Evolutionary conservation across 805 yeast genomes (phyloP), one percentile per base, ranked within the genome.

Genomic region (Jamesozyma hellenica): DNA sequence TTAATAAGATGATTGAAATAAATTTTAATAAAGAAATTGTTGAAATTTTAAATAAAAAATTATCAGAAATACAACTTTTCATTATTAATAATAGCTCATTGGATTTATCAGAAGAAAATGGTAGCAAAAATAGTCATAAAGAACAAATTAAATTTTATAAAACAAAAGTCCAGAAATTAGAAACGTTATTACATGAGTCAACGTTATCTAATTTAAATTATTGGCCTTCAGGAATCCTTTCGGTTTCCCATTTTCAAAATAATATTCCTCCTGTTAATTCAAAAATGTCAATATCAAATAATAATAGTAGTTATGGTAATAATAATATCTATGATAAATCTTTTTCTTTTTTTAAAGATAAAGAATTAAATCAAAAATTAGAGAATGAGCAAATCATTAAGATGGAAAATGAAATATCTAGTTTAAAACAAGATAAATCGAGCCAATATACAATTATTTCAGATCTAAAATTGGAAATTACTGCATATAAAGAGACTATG

Each of bases 161-260:
- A 55, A 60, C 74, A 10, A 65, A 95, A 39, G 83, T 90, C 31
- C 75, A 74, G 45, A 82, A 82, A 48, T 68, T 90, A 38, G 96
- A 87, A 49, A 79, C 75, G 40, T 60, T 86, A 29, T 61, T 87
- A 13, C 92, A 86, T 54, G 85, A 82, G 45, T 81, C 77, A 39
- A 84, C 75, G 46, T 76, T 71, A 51, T 70, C 71, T 34, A 72
- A 75, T 38, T 64, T 76, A 29, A 68, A 67, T 26, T 61, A 59
- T 36, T 67, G 71, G 70, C 68, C 67, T 2, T 51, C 71, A 43
- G 50, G 68, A 61, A 71, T 74, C 21, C 45, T 55, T 6, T 18
- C 41, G 2, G 7, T 27, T 9, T 6, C 30, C 5, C 17, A 34
- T 29, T 29, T 30, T 10, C 40, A 36, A 17, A 16, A 29, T 16